Evolutionary conservation across 2,329 filamentous ascomycete species (phyloP).

Genomic region (Venturia pyrina): DNA sequence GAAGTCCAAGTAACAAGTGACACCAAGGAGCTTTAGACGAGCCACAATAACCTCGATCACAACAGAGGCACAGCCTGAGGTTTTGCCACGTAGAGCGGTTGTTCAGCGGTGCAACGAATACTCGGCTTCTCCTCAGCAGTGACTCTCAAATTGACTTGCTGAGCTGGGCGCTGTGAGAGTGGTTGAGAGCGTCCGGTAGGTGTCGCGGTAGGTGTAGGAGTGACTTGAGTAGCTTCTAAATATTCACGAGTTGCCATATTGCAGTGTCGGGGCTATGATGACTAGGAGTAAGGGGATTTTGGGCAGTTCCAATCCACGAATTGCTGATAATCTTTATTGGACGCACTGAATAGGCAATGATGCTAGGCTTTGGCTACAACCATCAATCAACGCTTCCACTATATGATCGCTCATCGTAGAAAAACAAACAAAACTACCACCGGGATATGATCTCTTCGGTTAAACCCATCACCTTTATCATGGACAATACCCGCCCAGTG

Average conservation of each 20-base stretch:
- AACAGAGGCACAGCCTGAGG: background rate
- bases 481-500: background rate
- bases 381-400: background rate
- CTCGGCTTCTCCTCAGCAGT: background rate
- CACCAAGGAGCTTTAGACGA: too few species aligned
- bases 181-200: background rate
- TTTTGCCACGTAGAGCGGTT: background rate
- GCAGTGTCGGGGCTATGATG: background rate
- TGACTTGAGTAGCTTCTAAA: background rate
- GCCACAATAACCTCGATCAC: too few species aligned
- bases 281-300: too few species aligned
- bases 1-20: too few species aligned
- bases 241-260: background rate
- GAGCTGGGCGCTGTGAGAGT: background rate
- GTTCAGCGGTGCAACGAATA: background rate
- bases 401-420: background rate
- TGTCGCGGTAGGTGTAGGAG: background rate
- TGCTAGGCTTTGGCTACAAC: background rate
- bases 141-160: background rate
- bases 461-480: background rate
- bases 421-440: background rate
- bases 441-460: background rate
- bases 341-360: background rate
- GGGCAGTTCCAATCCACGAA: too few species aligned
- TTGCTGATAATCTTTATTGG: too few species aligned